These are phyloP conservation scores for Cichorium intybus DNA, from an alignment of 140 eudicot genomes.

Conservation along the genomic window DNA sequence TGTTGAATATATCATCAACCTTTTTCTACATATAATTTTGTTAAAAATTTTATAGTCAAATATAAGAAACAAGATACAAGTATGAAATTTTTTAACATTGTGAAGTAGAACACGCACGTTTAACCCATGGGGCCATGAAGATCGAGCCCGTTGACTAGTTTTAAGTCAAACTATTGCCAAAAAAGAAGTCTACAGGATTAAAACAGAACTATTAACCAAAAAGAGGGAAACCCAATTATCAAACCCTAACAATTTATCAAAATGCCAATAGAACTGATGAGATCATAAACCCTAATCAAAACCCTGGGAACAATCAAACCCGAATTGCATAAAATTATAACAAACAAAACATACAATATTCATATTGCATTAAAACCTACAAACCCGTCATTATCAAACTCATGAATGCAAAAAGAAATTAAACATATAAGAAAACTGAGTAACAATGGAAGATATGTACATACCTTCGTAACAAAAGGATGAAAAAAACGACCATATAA, in stretches of 20 bases:
- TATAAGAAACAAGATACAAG: background rate
- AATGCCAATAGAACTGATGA: background rate
- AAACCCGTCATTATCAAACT: conserved; percentile 14
- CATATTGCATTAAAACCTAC: background rate
- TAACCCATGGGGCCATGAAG: conserved; percentile 6
- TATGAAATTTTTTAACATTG: background rate
- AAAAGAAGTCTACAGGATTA: background rate
- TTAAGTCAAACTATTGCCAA: conserved; percentile 21
- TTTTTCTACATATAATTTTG: background rate
- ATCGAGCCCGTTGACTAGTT: conserved; percentile 8
- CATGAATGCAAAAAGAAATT: background rate
- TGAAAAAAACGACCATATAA: background rate
- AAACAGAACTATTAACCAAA: conserved; percentile 10
- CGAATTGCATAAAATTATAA: background rate
- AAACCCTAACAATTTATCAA: background rate
- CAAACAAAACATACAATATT: background rate
- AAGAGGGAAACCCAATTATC: background rate
- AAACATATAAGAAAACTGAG: no score
- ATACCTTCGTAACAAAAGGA: conserved; percentile 24
- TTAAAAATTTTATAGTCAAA: no score
- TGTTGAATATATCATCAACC: background rate
- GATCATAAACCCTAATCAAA: conserved; percentile 7
- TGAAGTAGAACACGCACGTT: conserved; percentile 2
- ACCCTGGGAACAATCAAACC: conserved; percentile 25
- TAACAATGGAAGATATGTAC: conserved; percentile 25